Conservation (phyloP, 108 stramenopile genomes). For the Skeletonema marinoi region DNA sequence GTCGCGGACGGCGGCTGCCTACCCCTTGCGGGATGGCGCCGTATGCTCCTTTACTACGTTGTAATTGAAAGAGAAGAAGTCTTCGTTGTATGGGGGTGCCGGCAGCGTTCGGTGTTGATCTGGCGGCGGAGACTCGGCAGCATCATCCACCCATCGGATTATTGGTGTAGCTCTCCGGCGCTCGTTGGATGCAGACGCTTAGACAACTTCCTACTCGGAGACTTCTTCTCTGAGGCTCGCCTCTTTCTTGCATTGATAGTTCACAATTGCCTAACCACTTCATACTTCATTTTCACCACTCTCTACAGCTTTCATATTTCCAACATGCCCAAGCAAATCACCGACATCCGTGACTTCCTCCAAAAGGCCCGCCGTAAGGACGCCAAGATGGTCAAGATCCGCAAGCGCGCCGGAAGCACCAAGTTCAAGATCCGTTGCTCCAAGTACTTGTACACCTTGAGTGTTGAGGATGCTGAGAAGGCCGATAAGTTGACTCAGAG, state of each 20-base stretch:
- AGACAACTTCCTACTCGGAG: not conserved
- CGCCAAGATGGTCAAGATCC: slow-evolving; percentile 98
- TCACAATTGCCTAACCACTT: slow-evolving; percentile 7
- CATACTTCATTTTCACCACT: not conserved
- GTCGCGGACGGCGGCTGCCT: slow-evolving; percentile 50
- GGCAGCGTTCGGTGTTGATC: not conserved
- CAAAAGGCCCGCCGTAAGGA: slow-evolving; percentile 94
- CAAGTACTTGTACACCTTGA: slow-evolving; percentile 94
- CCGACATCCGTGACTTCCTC: slow-evolving; percentile 94
- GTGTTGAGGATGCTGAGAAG: slow-evolving; percentile 95
- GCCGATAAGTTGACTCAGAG: slow-evolving; percentile 98
- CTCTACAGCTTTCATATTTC: not conserved
- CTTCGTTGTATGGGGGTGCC: not conserved
- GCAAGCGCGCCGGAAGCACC: slow-evolving; percentile 86
- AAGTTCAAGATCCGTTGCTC: slow-evolving; percentile 99
- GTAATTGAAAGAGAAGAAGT: not conserved
- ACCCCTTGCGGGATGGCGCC: slow-evolving; percentile 23
- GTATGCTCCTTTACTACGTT: slow-evolving; percentile 21
- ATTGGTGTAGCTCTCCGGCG: too few relatives aligned
- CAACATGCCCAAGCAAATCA: slow-evolving; percentile 94
- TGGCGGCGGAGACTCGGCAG: not conserved
- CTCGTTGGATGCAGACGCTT: not conserved
- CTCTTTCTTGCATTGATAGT: not conserved
- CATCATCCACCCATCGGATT: not conserved
- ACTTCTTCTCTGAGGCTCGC: not conserved